phyloP scores from a whole-genome alignment of 768 basidiomycete species.

The Lentinula edodes region DNA sequence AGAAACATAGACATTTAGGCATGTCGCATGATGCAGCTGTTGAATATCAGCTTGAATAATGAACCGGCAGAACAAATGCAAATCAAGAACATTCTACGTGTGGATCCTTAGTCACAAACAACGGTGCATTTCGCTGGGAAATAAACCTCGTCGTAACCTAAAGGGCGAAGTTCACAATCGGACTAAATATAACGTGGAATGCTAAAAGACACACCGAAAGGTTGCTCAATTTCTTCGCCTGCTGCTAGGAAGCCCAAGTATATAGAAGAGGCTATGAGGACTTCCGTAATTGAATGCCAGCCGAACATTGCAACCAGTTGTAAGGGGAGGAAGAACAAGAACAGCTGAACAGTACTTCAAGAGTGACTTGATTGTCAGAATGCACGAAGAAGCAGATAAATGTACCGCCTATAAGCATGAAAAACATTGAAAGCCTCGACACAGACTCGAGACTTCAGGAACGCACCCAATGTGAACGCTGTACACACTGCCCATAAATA shows the following conservation, averaged over 20 bases:
- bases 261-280: constrained; percentile 61
- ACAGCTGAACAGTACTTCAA: constrained; percentile 59
- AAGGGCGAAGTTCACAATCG: background rate
- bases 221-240: constrained; percentile 66
- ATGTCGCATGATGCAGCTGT: constrained; percentile 44
- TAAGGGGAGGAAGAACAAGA: constrained; percentile 73
- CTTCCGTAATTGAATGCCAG: constrained; percentile 61
- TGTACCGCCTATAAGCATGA: constrained; percentile 24
- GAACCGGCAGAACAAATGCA: constrained; percentile 56
- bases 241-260: constrained; percentile 72
- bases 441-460: background rate
- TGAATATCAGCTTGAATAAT: constrained; percentile 55
- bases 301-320: constrained; percentile 58
- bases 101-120: background rate
- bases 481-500: constrained; percentile 37
- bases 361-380: background rate
- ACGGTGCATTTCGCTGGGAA: background rate
- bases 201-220: constrained; percentile 41
- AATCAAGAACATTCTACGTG: constrained; percentile 56
- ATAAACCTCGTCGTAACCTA: constrained; percentile 57
- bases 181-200: background rate
- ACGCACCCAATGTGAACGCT: constrained; percentile 40
- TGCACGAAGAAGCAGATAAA: background rate
- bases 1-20: constrained; percentile 38
- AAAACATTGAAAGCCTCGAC: constrained; percentile 1